phyloP scores from a whole-genome alignment of 805 yeast species.

The Candida sonorensis region DNA sequence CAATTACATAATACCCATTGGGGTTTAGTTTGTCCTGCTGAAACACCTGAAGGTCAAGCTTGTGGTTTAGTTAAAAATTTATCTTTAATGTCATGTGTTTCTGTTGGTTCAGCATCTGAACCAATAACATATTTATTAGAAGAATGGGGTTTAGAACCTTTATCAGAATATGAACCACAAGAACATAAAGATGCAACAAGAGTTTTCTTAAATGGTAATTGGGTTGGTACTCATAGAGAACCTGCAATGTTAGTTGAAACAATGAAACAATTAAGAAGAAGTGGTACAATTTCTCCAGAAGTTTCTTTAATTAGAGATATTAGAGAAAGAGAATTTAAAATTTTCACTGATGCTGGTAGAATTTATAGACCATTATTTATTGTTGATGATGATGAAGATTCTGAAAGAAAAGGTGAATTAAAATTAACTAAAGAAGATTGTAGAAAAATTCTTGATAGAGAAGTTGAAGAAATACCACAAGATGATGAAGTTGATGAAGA shows the following conservation, averaged over 20 bases:
- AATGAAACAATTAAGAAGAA: slow-evolving; percentile 85
- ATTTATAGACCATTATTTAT: slow-evolving; percentile 94
- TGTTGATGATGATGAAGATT: slow-evolving; percentile 77
- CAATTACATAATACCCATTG: slow-evolving; percentile 99
- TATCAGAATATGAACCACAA: slow-evolving; percentile 92
- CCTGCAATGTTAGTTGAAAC: slow-evolving; percentile 90
- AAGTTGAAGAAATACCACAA: slow-evolving; percentile 50
- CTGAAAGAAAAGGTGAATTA: slow-evolving; percentile 67
- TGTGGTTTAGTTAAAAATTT: slow-evolving; percentile 98
- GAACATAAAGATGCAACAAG: slow-evolving; percentile 87
- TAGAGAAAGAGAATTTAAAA: slow-evolving; percentile 91
- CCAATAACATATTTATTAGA: slow-evolving; percentile 89
- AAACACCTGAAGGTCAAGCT: slow-evolving; percentile 99
- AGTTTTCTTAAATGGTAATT: slow-evolving; percentile 96
- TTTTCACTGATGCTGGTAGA: slow-evolving; percentile 97
- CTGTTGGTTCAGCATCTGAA: slow-evolving; percentile 96
- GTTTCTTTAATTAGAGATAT: slow-evolving; percentile 96
- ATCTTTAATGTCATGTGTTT: slow-evolving; percentile 94
- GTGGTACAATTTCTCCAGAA: slow-evolving; percentile 92
- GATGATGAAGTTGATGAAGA: slow-evolving; percentile 37
- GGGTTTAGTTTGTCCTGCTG: slow-evolving; percentile 99
- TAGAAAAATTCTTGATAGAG: slow-evolving; percentile 54
- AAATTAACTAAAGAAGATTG: slow-evolving; percentile 82
- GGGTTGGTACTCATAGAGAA: slow-evolving; percentile 98
- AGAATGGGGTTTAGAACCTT: slow-evolving; percentile 99